Evolutionary conservation across 2,329 filamentous ascomycete genomes (phyloP).

Genomic region (Colletotrichum spinosum): DNA sequence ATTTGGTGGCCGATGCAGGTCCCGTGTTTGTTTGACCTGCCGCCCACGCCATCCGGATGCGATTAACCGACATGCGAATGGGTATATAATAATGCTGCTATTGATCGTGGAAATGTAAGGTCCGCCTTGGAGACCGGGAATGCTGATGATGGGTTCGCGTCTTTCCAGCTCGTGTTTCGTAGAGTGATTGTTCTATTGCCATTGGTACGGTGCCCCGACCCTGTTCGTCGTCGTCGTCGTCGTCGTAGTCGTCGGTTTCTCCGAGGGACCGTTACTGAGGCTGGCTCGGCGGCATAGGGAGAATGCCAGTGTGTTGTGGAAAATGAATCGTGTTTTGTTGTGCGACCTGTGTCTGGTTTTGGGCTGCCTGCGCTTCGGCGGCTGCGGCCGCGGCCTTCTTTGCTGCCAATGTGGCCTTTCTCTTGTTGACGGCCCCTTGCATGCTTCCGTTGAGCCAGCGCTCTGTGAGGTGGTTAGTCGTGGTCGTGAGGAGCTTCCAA

Average conservation of each 20-base stretch:
- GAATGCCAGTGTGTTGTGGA: conserved; percentile 26
- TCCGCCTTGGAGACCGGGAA: conserved; percentile 18
- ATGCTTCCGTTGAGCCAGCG: conserved; percentile 72
- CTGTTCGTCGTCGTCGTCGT: background rate
- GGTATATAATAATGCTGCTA: conserved; percentile 30
- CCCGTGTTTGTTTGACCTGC: conserved; percentile 9
- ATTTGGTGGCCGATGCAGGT: conserved; percentile 19
- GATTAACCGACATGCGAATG: conserved; percentile 28
- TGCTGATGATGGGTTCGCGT: conserved; percentile 1
- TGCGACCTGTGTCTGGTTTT: conserved; percentile 3
- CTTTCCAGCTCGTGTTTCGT: background rate
- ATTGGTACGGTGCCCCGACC: background rate
- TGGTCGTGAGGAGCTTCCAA: background rate
- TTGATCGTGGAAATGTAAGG: background rate
- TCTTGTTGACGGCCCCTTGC: conserved; percentile 69
- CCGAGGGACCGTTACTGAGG: background rate
- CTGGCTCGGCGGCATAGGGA: conserved; percentile 15
- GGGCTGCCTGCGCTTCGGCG: conserved; percentile 21
- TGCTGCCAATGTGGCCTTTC: conserved; percentile 69
- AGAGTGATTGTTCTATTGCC: too few species aligned
- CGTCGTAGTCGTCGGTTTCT: background rate
- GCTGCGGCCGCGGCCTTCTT: conserved; percentile 65
- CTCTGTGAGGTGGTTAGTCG: conserved; percentile 52
- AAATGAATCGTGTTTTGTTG: conserved; percentile 23
- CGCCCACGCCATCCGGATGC: conserved; percentile 25